Evolutionary conservation across 345 rosid species (phyloP), one percentile per base, ranked within the genome.

Genomic region (Euphorbia tirucalli): DNA sequence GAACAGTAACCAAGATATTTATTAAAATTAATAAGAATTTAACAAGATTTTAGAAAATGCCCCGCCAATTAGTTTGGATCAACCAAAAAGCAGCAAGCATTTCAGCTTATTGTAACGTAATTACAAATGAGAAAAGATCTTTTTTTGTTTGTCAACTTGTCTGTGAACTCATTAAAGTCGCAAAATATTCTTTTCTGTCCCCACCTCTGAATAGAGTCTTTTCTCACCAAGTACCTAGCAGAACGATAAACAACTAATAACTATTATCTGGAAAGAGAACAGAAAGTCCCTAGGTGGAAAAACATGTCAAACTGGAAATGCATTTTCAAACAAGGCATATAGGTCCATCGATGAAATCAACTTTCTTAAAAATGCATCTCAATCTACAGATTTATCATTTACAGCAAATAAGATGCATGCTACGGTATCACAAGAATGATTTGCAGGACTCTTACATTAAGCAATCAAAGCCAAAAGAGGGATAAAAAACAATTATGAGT

Each of bases 61-160:
- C 72, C 70, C 44, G 61, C 28, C 30, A 25, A 55, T 16, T 32
- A n/a, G 19, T 21, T 69, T 18, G 35, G 69, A 74, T 70, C 75
- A 58, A 48, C 60, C 48, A 71, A 75, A 70, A 66, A 78, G 62
- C 65, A 65, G 30, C 27, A 27, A 46, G 66, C 50, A 61, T 27
- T 73, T 70, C 21, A 61, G 71, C 71, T 78, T 62, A 69, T 48
- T 49, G 68, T 65, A 52, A 44, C 10, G 1, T 9, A 66, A 32
- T 61, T 13, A 48, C 64, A 11, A 24, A 57, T 21, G 50, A 62
- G 67, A 57, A 75, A 69, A 48, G 74, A 69, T 73, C 62, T 73
- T 63, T 70, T 66, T 72, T 57, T 70, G 74, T 66, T 74, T 77
- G 79, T 81, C 84, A 56, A n/a, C 28, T 44, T 77, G 62, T 76